phyloP scores from a whole-genome alignment of 2,329 filamentous ascomycete species.

The Aspergillus floridensis region DNA sequence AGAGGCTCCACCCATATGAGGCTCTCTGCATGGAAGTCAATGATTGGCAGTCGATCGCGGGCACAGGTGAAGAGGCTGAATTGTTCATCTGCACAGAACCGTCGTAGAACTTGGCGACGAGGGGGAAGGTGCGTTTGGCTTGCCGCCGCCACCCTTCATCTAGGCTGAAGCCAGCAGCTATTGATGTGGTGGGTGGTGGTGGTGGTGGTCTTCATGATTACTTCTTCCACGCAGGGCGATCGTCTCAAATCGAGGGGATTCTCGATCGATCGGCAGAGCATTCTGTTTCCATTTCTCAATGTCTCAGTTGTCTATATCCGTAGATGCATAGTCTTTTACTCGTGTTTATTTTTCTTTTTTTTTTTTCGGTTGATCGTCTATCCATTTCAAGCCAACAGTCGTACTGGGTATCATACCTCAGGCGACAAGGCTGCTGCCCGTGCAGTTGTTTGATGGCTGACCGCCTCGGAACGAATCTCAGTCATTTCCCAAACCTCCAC shows the following conservation, averaged over 20 bases:
- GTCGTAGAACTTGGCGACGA: slow-evolving; percentile 19
- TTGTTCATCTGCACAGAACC: slow-evolving; percentile 23
- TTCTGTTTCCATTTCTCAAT: not conserved
- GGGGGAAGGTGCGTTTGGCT: not conserved
- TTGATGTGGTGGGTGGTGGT: too few species aligned
- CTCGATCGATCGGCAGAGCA: not conserved
- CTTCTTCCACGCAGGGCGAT: not conserved
- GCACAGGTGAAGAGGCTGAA: slow-evolving; percentile 23
- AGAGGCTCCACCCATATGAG: slow-evolving; percentile 16
- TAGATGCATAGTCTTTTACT: too few species aligned
- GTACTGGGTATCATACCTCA: slow-evolving; percentile 2
- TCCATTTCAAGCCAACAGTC: not conserved
- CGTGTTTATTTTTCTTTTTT: too few species aligned
- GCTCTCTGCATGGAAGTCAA: slow-evolving; percentile 15
- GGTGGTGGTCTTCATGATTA: not conserved
- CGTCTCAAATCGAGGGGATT: not conserved
- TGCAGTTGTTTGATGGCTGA: not conserved
- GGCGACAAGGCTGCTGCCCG: slow-evolving; percentile 2
- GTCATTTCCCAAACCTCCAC: not conserved
- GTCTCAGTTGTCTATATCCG: too few species aligned
- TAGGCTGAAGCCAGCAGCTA: not conserved
- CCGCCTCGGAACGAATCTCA: slow-evolving; percentile 3
- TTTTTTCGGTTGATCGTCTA: not conserved
- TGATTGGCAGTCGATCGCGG: slow-evolving; percentile 18
- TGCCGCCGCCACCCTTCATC: not conserved